Evolutionary conservation across 148 eudicot species (phyloP), one percentile per base, ranked within the genome.

Genomic region (Chenopodium album): DNA sequence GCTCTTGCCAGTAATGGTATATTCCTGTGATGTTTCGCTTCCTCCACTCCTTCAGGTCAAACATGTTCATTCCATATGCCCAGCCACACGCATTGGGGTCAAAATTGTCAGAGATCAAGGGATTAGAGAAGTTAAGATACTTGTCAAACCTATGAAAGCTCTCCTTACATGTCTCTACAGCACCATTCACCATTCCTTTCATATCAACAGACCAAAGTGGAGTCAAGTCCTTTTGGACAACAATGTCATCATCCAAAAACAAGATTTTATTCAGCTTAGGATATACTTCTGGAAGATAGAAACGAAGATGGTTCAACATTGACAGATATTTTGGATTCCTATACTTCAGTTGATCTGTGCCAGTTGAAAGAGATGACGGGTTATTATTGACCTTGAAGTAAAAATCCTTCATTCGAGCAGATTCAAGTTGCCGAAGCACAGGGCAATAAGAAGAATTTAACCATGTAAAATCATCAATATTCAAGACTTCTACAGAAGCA

Each of bases 1-100:
- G 71, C 78, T 92, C 86, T 90, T 97, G 99, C 99, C 99, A 97
- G 74, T 82, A 81, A 87, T 97, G 99, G 87, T 97, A 97, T 31
- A 97, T 97, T 85, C 99, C 98, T 10, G 99, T 97, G 77, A 97
- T 97, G 85, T 97, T 89, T 60, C 90, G 93, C 88, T 84, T 90
- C 86, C 86, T 92, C 99, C 99, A 97, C 83, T 92, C 89, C 82
- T 87, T 92, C 85, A 97, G 80, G 85, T 97, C 99, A 87, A 97
- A 97, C 84, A 97, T 87, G 84, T 97, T 97, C 99, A 97, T 97
- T 77, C 99, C 99, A 87, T 86, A 97, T 52, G 99, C 99, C 99
- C 99, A 97, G 73, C 99, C 99, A 85, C 99, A 97, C 80, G 99
- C 91, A 88, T 86, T 89, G 67, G 99, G 94, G 81, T 92, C 92